These are phyloP conservation scores for Xylariaceae sp. DNA, from an alignment of 2,329 filamentous ascomycete genomes.

Conservation along the genomic window DNA sequence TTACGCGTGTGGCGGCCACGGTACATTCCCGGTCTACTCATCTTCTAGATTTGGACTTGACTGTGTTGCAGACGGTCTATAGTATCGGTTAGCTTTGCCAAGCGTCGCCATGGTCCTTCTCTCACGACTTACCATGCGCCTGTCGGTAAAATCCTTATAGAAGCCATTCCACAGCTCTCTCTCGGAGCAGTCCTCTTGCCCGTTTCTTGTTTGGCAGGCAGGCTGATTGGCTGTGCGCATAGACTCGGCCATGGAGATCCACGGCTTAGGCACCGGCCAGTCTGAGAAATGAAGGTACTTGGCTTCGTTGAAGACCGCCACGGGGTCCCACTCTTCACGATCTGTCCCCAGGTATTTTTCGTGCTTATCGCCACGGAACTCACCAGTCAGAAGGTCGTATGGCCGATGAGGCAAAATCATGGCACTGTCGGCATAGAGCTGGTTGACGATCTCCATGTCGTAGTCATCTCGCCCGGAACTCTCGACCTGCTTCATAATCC, in stretches of 20 bases:
- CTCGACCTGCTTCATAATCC: slow-evolving; percentile 33
- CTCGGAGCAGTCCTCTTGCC: slow-evolving; percentile 30
- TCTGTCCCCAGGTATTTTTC: slow-evolving; percentile 37
- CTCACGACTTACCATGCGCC: slow-evolving; percentile 25
- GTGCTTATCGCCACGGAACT: slow-evolving; percentile 54
- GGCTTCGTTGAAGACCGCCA: slow-evolving; percentile 50
- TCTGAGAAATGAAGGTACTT: slow-evolving; percentile 70
- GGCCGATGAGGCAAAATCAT: slow-evolving; percentile 61
- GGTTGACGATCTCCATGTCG: slow-evolving; percentile 67
- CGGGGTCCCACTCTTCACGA: slow-evolving; percentile 54
- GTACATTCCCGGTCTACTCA: background rate
- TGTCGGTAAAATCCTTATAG: slow-evolving; percentile 31
- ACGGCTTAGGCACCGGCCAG: slow-evolving; percentile 64
- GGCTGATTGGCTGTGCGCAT: slow-evolving; percentile 29
- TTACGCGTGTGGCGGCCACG: no score
- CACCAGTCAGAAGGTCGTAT: slow-evolving; percentile 58
- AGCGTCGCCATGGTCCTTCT: background rate
- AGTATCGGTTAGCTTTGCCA: slow-evolving; percentile 6
- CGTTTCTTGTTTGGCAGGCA: slow-evolving; percentile 27
- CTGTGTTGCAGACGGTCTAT: slow-evolving; percentile 15
- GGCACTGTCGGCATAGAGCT: slow-evolving; percentile 54
- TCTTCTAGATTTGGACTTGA: slow-evolving; percentile 8
- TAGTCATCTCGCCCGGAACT: slow-evolving; percentile 38
- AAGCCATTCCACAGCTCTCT: slow-evolving; percentile 33
- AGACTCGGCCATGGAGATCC: slow-evolving; percentile 31